Conservation (phyloP, 352 stramenopile species). For the Phytophthora kernoviae region DNA sequence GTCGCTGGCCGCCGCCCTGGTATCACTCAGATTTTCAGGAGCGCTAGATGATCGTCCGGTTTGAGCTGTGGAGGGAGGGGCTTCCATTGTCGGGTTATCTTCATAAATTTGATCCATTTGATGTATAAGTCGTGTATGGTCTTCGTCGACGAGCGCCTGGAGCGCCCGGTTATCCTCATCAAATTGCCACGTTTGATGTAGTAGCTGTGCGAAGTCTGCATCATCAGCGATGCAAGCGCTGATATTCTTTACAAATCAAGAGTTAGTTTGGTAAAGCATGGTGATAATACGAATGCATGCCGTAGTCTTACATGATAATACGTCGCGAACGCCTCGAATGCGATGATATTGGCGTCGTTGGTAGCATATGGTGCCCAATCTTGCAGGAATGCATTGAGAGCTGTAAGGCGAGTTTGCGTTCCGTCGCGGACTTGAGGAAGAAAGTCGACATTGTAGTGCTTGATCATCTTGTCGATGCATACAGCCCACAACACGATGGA, state of each 20-base stretch:
- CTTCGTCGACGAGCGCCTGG: not conserved
- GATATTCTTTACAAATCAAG: conserved; percentile 57
- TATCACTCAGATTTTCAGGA: not conserved
- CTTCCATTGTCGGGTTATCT: no score
- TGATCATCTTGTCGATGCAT: conserved; percentile 58
- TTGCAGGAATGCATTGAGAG: conserved; percentile 71
- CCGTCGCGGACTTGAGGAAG: conserved; percentile 71
- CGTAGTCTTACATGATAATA: conserved; percentile 77
- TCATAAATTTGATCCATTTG: no score
- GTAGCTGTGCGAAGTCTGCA: conserved; percentile 86
- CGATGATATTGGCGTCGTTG: conserved; percentile 47
- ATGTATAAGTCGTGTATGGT: not conserved
- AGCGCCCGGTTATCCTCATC: conserved; percentile 15
- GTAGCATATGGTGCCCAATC: conserved; percentile 55
- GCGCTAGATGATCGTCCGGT: not conserved
- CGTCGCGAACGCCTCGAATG: conserved; percentile 60
- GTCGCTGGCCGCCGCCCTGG: not conserved
- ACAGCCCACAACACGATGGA: conserved; percentile 35
- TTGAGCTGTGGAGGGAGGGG: not conserved
- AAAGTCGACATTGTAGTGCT: conserved; percentile 76
- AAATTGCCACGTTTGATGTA: conserved; percentile 73
- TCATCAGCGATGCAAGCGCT: conserved; percentile 77
- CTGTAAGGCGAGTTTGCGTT: conserved; percentile 57
- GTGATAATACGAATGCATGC: conserved; percentile 2
- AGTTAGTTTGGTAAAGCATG: conserved; percentile 1